A percentile compares a stretch with the other conserved stretches of the same genome.
Evolutionary conservation across 352 stramenopile genomes (phyloP).

Genomic region (Phytophthora parvispora): DNA sequence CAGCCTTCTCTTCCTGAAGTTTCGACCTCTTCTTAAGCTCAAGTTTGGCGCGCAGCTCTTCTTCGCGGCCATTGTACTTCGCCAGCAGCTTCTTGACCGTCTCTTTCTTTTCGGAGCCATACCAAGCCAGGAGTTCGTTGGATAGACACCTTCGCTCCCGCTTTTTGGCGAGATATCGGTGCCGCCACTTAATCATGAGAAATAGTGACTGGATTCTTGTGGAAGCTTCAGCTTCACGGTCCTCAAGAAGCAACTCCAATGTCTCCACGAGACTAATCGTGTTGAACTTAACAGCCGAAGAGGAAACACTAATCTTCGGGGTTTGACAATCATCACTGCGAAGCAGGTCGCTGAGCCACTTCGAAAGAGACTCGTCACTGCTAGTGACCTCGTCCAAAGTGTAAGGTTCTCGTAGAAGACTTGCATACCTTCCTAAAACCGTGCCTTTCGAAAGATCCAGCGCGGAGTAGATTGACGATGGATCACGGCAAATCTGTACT

Average conservation of each 20-base stretch:
- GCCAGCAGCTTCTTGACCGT: slow-evolving; percentile 50
- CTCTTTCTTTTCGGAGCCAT: slow-evolving; percentile 34
- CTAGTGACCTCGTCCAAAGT: slow-evolving; percentile 5
- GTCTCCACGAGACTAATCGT: slow-evolving; percentile 42
- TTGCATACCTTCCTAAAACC: slow-evolving; percentile 40
- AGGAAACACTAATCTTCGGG: slow-evolving; percentile 17
- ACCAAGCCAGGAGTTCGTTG: slow-evolving; percentile 53
- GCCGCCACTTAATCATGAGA: slow-evolving; percentile 44
- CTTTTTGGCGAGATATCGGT: slow-evolving; percentile 40
- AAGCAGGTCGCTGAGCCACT: slow-evolving; percentile 28
- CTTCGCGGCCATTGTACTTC: slow-evolving; percentile 54
- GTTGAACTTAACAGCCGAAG: slow-evolving; percentile 36
- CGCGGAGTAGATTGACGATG: slow-evolving; percentile 27
- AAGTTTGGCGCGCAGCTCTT: slow-evolving; percentile 52
- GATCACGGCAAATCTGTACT: slow-evolving; percentile 33
- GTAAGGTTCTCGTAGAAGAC: slow-evolving; percentile 28
- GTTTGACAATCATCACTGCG: not conserved
- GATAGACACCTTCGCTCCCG: slow-evolving; percentile 35
- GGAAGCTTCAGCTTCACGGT: slow-evolving; percentile 41
- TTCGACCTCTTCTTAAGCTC: slow-evolving; percentile 36
- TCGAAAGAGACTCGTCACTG: slow-evolving; percentile 23
- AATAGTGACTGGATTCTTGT: slow-evolving; percentile 50
- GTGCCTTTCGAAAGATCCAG: slow-evolving; percentile 31
- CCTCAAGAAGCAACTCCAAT: slow-evolving; percentile 50
- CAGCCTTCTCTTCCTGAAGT: slow-evolving; percentile 26